Base-by-base conservation (phyloP, 75 land plant genomes). In the Larix kaempferi region DNA sequence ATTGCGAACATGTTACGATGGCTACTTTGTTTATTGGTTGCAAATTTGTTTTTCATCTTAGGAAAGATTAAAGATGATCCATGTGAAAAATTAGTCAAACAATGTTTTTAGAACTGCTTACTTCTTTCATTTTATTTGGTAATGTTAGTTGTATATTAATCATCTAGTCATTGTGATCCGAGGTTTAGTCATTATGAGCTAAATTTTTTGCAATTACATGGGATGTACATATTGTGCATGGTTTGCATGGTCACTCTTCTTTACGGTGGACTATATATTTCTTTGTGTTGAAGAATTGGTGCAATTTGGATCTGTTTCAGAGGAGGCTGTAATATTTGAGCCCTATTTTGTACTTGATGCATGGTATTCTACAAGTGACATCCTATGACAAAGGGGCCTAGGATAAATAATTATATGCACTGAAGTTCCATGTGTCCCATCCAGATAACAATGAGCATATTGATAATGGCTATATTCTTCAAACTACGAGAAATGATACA, bases 281-380 rank as follows among this genome's bases (percentile, higher is more conserved):
- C 77, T 86, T 6, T 89, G 88, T 73, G 74, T 73, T 73, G 91
- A 86, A 72, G 84, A 89, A 61, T 22, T 86, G 23, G 33, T 64
- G 62, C 80, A 82, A 64, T 84, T 89, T 75, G 75, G 84, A 59
- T 26, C 81, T 52, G 57, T 69, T 71, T 23, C 57, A 3, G 57
- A 57, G 17, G 76, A 73, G 71, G 27, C 33, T 65, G 59, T 23
- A 54, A 23, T 35, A 35, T 61, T 62, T 3, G 74, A 78, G 35
- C 71, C 83, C 17, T 89, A 89, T 78, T 89, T 67, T 52, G 72
- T 71, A 4, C 79, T 89, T 75, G 86, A 89, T 73, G 78, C 86
- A 59, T 80, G 84, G 61, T 86, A 82, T 59, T 76, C 76, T n/a
- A n/a, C n/a, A n/a, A n/a, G n/a, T n/a, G n/a, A n/a, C n/a, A n/a